Conservation (phyloP, 179 eudicot genomes). For the Silene noctiflora region DNA sequence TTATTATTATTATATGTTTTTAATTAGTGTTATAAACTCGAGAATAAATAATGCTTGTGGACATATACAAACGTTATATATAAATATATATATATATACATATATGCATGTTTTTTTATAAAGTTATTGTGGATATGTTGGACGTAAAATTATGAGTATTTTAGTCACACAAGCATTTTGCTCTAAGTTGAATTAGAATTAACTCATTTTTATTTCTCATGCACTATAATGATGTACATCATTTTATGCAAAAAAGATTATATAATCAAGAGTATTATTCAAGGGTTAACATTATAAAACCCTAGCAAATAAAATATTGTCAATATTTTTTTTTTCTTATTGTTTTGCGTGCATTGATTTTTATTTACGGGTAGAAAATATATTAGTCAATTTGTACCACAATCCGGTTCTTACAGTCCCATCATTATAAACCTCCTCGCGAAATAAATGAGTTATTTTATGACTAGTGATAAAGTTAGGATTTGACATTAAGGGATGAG, state of each 20-base stretch:
- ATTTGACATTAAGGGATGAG: no score
- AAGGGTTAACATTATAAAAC: background rate
- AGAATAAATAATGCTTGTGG: background rate
- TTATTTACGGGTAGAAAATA: no score
- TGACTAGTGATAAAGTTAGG: no score
- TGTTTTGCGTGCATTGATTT: no score
- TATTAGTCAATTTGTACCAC: no score
- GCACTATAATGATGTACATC: background rate
- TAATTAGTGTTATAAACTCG: constrained; percentile 9
- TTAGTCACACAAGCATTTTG: background rate
- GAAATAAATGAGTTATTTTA: no score
- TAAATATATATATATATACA: constrained; percentile 3
- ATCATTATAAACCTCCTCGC: no score
- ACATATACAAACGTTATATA: constrained; percentile 1
- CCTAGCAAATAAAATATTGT: background rate
- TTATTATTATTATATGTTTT: background rate
- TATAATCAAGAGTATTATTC: background rate
- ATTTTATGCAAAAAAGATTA: no score
- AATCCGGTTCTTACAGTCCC: no score
- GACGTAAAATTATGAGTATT: background rate
- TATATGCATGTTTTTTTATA: constrained; percentile 1
- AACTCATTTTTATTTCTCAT: background rate
- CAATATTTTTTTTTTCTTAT: no score
- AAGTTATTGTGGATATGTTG: background rate
- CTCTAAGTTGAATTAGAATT: background rate